A percentile compares a stretch with the other conserved stretches of the same genome.
Evolutionary conservation across 2,329 filamentous ascomycete genomes (phyloP).

Genomic region (Aschersonia sp.): DNA sequence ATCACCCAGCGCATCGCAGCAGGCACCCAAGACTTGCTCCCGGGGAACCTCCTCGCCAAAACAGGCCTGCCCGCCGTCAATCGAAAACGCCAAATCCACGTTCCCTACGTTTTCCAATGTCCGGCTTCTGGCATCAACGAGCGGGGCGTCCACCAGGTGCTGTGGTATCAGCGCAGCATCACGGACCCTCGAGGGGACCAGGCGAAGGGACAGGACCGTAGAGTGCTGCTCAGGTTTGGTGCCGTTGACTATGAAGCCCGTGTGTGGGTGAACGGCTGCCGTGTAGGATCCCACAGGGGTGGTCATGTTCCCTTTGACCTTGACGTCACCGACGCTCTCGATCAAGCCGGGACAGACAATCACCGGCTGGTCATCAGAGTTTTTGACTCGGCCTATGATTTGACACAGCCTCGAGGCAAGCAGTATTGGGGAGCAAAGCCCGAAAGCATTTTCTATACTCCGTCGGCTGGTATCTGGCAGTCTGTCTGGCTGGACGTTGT

Average conservation of each 20-base stretch:
- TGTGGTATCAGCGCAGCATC: constrained; percentile 49
- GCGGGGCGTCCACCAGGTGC: constrained; percentile 46
- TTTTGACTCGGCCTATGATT: constrained; percentile 48
- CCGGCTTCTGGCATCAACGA: constrained; percentile 48
- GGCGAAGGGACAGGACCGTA: constrained; percentile 24
- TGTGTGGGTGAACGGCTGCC: constrained; percentile 38
- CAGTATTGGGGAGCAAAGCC: constrained; percentile 50
- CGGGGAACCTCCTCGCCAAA: constrained; percentile 25
- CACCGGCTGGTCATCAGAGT: constrained; percentile 40
- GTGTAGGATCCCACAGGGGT: constrained; percentile 39
- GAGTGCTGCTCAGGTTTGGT: constrained; percentile 39
- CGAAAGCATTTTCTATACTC: constrained; percentile 45
- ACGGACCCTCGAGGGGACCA: constrained; percentile 29
- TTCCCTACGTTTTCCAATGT: constrained; percentile 52
- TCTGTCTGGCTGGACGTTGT: constrained; percentile 42
- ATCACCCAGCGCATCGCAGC: constrained; percentile 31
- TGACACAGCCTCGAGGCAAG: constrained; percentile 52
- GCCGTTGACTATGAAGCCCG: constrained; percentile 48
- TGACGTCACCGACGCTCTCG: constrained; percentile 36
- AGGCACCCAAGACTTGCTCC: constrained; percentile 30
- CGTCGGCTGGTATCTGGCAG: constrained; percentile 44
- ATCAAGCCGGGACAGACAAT: constrained; percentile 9
- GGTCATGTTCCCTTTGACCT: constrained; percentile 44
- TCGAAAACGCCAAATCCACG: constrained; percentile 37
- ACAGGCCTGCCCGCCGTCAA: constrained; percentile 15